Base-by-base conservation (phyloP, 352 stramenopile species). In the Phytophthora europaea region DNA sequence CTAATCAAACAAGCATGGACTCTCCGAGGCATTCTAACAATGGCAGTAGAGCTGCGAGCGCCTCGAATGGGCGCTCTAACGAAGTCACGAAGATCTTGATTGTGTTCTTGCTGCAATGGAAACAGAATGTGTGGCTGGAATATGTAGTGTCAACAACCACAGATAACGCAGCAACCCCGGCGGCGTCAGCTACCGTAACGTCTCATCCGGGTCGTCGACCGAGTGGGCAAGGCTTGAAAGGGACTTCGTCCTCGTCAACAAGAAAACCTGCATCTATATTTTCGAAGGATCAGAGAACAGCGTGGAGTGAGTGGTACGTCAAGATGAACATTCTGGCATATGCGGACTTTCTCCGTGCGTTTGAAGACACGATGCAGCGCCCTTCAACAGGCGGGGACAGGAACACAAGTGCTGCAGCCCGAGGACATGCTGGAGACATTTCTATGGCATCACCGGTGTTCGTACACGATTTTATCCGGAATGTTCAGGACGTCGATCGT, bases 101-200 rank as follows among this genome's bases (percentile, higher is more conserved):
- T 55, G 87, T 95, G 7, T 97, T 95, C 48, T 74, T 96, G 43
- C 64, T 97, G 20, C 80, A 97, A 61, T 97, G 91, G 91, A 96
- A 95, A 61, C 86, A 94, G 47, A 93, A 96, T 61, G 87, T 97
- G 45, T 97, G 91, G 89, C 73, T 97, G 23, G 89, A 97, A 75
- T 97, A 97, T 55, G 88, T 95, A 18, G 81, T 96, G 4, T 86
- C 88, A 4, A 86, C 85, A 18, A 93, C 88, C 1, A 93, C 80
- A 13, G 83, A 92, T 2, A 74, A 71, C n/a, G 53, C 68, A 45
- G 50, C 68, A 16, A 43, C 57, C 23, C 8, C 71, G 15, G 12
- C 57, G 38, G 48, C 54, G 22, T 53, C 64, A 23, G 43, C 36
- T 22, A 70, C 6, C 52, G 36, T 54, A 10, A 51, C 36, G 2